phyloP scores from a whole-genome alignment of 164 flowering plant species.

The Sextonia rubra region DNA sequence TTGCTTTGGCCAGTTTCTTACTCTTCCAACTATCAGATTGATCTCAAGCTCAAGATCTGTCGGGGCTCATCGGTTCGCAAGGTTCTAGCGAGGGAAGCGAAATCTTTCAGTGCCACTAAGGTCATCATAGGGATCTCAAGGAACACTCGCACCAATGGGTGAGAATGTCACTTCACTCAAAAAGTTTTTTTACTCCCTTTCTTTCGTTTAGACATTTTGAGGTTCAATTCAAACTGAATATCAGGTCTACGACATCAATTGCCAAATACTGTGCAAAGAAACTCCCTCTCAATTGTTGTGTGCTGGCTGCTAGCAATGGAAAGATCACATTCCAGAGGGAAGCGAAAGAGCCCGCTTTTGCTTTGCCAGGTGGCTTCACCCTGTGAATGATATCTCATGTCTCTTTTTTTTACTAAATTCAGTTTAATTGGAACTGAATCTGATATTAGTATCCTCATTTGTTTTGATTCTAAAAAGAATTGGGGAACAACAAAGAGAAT shows the following conservation, averaged over 20 bases:
- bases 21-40: slow-evolving; percentile 44
- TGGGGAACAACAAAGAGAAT: background rate
- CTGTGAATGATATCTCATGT: background rate
- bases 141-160: slow-evolving; percentile 31
- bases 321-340: slow-evolving; percentile 69
- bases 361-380: background rate
- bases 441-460: background rate
- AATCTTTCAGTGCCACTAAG: slow-evolving; percentile 44
- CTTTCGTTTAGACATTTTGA: background rate
- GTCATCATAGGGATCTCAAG: slow-evolving; percentile 64
- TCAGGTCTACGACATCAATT: slow-evolving; percentile 50
- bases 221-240: background rate
- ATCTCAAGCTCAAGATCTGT: slow-evolving; percentile 87
- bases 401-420: background rate
- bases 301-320: slow-evolving; percentile 80
- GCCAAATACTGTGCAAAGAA: slow-evolving; percentile 86
- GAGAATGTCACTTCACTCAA: background rate
- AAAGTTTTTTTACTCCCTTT: background rate
- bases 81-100: slow-evolving; percentile 69
- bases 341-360: slow-evolving; percentile 5
- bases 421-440: background rate
- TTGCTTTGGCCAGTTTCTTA: background rate
- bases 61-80: slow-evolving; percentile 68
- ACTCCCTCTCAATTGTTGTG: slow-evolving; percentile 53
- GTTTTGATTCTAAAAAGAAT: background rate